Percentiles rank a stretch among this genome's conserved stretches.
phyloP scores from a whole-genome alignment of 345 rosid species.

The Salix brachista region DNA sequence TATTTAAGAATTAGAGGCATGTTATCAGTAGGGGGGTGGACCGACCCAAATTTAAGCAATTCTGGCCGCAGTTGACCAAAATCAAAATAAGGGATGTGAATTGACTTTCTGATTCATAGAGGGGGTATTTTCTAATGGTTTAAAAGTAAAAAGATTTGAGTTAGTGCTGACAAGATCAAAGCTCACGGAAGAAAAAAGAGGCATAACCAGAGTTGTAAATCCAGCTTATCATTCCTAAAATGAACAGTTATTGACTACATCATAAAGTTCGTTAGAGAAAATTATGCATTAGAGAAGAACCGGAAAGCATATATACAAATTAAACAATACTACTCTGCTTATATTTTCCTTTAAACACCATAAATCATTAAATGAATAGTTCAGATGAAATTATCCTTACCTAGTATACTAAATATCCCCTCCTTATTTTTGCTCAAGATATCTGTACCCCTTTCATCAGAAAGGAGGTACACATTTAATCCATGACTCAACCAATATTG shows the following conservation, averaged over 20 bases:
- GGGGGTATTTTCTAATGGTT: neutral
- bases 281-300: neutral
- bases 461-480: slow-evolving; percentile 62
- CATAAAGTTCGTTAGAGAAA: neutral
- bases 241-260: neutral
- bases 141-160: no score
- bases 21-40: neutral
- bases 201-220: neutral
- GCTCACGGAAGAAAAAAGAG: neutral
- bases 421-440: slow-evolving; percentile 82
- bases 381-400: slow-evolving; percentile 33
- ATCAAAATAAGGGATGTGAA: neutral
- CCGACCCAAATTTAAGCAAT: neutral
- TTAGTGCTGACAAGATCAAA: neutral
- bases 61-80: neutral
- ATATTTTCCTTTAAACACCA: neutral
- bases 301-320: neutral
- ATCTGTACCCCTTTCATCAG: slow-evolving; percentile 62
- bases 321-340: neutral
- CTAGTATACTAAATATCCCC: slow-evolving; percentile 76
- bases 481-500: slow-evolving; percentile 68
- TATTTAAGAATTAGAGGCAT: neutral
- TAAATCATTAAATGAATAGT: neutral
- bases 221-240: neutral
- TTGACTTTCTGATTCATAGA: neutral